These are phyloP conservation scores for Anastatica hierochuntica DNA, from an alignment of 345 rosid genomes.

Conservation along the genomic window DNA sequence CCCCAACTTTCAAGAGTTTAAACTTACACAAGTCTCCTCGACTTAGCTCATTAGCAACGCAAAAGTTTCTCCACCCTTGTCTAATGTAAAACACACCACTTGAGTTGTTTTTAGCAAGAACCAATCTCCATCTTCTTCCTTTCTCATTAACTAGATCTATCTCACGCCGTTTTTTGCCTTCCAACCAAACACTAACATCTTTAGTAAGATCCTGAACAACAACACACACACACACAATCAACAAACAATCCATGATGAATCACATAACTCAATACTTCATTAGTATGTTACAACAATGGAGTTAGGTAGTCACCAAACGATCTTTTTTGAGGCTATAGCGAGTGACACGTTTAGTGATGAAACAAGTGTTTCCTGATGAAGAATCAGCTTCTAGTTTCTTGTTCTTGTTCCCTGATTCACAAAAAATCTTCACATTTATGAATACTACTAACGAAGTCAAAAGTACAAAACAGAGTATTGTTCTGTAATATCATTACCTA, in stretches of 20 bases:
- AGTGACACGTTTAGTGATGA: conserved; percentile 11
- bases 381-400: conserved; percentile 7
- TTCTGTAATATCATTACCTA: background rate
- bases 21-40: conserved; percentile 9
- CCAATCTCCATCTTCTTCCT: conserved; percentile 15
- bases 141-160: conserved; percentile 10
- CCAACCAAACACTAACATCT: background rate
- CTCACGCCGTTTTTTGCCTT: conserved; percentile 1
- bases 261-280: no score
- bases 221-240: no score
- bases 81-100: conserved; percentile 23
- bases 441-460: no score
- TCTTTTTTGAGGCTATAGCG: conserved; percentile 9
- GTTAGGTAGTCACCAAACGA: conserved; percentile 17
- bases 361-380: conserved; percentile 4
- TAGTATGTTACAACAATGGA: background rate
- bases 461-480: no score
- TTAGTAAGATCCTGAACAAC: conserved; percentile 19
- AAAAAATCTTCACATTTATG: background rate
- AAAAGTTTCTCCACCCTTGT: conserved; percentile 17
- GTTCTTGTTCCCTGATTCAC: conserved; percentile 15
- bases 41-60: conserved; percentile 1
- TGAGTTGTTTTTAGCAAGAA: conserved; percentile 10
- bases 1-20: conserved; percentile 1
- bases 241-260: background rate